A percentile compares a stretch with the other conserved stretches of the same genome.
These are phyloP conservation scores for Vitis rotundifolia DNA, from an alignment of 164 flowering plant species.

Conservation along the genomic window DNA sequence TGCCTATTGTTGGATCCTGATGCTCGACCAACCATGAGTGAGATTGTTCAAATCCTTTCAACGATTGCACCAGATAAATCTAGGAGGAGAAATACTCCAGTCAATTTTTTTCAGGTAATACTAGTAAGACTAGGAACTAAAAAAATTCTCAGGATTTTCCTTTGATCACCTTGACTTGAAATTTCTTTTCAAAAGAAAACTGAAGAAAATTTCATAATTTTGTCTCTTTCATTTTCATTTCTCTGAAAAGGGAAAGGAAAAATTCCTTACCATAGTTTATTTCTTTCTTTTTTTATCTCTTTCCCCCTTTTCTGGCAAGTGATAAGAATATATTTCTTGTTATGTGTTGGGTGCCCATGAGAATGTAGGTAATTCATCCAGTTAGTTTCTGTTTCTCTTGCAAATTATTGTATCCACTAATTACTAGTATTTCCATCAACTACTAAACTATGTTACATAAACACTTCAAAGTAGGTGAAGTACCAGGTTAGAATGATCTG, in stretches of 20 bases:
- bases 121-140: not conserved
- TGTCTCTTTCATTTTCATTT: too few species aligned
- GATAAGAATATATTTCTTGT: not conserved
- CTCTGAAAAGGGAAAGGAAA: too few species aligned
- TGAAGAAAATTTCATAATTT: too few species aligned
- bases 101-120: conserved; percentile 61
- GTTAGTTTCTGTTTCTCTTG: not conserved
- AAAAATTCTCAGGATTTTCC: too few species aligned
- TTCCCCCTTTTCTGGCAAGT: not conserved
- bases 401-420: not conserved
- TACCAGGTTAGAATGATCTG: too few species aligned
- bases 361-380: not conserved
- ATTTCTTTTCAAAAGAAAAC: too few species aligned
- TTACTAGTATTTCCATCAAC: too few species aligned
- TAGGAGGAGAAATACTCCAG: conserved; percentile 49
- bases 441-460: too few species aligned
- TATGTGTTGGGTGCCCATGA: not conserved
- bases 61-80: conserved; percentile 73
- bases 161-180: too few species aligned
- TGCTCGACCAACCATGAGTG: conserved; percentile 88
- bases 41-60: conserved; percentile 92
- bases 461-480: too few species aligned
- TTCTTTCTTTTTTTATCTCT: not conserved
- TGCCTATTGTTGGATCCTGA: conserved; percentile 91
- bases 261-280: too few species aligned